phyloP scores from a whole-genome alignment of 225 moss, liverwort and hornwort species.

The Sphagnum tenellum region DNA sequence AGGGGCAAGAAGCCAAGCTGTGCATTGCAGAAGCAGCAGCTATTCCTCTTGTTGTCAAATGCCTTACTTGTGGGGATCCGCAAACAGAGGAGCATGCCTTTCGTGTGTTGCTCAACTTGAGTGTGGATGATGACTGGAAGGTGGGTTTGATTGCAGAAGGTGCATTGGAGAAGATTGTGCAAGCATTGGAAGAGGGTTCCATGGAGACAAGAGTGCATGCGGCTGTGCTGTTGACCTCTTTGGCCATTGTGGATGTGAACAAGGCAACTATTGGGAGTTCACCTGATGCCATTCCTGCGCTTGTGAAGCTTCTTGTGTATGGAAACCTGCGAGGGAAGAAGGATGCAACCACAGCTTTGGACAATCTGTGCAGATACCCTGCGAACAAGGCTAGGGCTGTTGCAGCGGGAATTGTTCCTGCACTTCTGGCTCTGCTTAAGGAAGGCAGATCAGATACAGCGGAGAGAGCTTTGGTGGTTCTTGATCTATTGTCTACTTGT shows the following conservation, averaged over 20 bases:
- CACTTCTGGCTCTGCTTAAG: slow-evolving; percentile 10
- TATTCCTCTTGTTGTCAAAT: slow-evolving; percentile 7
- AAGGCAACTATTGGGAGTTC: slow-evolving; percentile 15
- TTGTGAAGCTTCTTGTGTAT: slow-evolving; percentile 16
- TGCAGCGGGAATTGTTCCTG: slow-evolving; percentile 17
- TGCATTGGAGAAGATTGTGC: slow-evolving; percentile 14
- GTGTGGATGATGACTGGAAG: slow-evolving; percentile 21
- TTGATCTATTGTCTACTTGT: slow-evolving; percentile 18
- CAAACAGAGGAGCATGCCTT: slow-evolving; percentile 19
- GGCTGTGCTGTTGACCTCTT: slow-evolving; percentile 11
- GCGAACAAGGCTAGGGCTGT: slow-evolving; percentile 27
- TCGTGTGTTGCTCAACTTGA: slow-evolving; percentile 8
- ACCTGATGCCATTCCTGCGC: slow-evolving; percentile 18
- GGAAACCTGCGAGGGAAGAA: slow-evolving; percentile 12
- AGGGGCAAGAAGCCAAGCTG: slow-evolving; percentile 6
- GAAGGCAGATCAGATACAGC: slow-evolving; percentile 8
- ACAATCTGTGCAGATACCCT: slow-evolving; percentile 16
- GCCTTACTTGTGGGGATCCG: slow-evolving; percentile 9
- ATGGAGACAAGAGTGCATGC: slow-evolving; percentile 15
- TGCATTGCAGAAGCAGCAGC: slow-evolving; percentile 14
- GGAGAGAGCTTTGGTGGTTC: slow-evolving; percentile 13
- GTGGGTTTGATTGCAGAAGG: slow-evolving; percentile 12
- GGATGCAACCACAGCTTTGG: slow-evolving; percentile 14
- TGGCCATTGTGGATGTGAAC: slow-evolving; percentile 19
- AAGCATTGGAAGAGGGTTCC: slow-evolving; percentile 10